phyloP scores from a whole-genome alignment of 768 basidiomycete genomes.

The Krasilnikovozyma curviuscula region DNA sequence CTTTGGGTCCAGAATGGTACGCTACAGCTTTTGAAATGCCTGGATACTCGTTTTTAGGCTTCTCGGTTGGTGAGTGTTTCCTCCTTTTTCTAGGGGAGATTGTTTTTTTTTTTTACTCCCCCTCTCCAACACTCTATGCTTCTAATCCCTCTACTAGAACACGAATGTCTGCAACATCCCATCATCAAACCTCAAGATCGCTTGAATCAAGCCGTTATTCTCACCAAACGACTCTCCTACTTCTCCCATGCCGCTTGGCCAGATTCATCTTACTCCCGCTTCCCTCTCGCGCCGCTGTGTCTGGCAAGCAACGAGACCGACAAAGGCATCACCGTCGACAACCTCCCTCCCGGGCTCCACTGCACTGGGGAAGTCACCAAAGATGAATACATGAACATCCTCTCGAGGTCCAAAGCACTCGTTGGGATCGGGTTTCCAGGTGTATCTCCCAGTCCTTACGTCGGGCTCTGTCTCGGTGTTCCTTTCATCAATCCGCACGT shows the following conservation, averaged over 20 bases:
- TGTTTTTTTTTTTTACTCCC: background rate
- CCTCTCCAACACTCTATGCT: background rate
- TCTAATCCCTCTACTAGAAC: no score
- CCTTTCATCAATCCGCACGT: background rate
- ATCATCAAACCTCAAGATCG: constrained; percentile 1
- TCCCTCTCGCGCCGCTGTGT: background rate
- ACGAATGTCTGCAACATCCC: background rate
- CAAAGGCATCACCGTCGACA: background rate
- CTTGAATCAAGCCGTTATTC: constrained; percentile 1
- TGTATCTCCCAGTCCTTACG: constrained; percentile 6
- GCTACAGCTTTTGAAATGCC: background rate
- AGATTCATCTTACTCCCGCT: background rate
- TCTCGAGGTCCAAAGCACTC: constrained; percentile 6
- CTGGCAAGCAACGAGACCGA: background rate
- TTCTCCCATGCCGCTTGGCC: background rate
- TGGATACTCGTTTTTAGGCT: background rate
- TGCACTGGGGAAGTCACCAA: background rate
- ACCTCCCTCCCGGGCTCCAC: background rate
- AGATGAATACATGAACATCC: background rate
- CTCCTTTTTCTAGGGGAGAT: no score
- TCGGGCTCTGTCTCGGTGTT: constrained; percentile 7
- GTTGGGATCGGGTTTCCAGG: constrained; percentile 12
- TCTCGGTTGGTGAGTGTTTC: background rate
- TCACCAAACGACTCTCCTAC: constrained; percentile 6
- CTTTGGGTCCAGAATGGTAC: background rate